Percentiles rank a stretch among this genome's conserved stretches.
These are phyloP conservation scores for Gymnopilus dilepis DNA, from an alignment of 768 basidiomycete genomes.

Conservation along the genomic window DNA sequence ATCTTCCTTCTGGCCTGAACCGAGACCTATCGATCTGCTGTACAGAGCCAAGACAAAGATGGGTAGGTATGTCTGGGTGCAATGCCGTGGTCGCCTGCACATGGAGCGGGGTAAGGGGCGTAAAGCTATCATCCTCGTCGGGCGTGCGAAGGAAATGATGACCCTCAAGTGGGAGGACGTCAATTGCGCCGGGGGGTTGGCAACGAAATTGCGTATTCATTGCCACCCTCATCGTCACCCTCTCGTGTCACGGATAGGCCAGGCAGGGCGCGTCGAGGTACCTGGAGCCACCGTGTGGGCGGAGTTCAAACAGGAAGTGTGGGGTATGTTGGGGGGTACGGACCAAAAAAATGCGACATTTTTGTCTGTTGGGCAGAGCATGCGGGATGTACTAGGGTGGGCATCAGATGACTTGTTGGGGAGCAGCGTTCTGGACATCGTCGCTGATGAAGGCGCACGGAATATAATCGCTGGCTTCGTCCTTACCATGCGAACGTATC, in stretches of 20 bases:
- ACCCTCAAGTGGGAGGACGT: constrained; percentile 65
- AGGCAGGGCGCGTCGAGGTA: background rate
- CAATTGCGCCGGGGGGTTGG: constrained; percentile 53
- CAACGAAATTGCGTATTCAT: constrained; percentile 20
- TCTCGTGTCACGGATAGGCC: constrained; percentile 5
- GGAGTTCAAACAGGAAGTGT: constrained; percentile 45
- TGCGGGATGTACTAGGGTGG: constrained; percentile 73
- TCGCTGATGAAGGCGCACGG: constrained; percentile 28
- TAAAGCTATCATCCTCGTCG: constrained; percentile 92
- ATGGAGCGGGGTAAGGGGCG: constrained; percentile 93
- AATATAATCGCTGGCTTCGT: constrained; percentile 33
- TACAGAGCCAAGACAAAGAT: constrained; percentile 80
- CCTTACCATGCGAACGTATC: constrained; percentile 20
- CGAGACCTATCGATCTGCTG: constrained; percentile 78
- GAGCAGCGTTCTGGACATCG: constrained; percentile 44
- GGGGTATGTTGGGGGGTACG: constrained; percentile 54
- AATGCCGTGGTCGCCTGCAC: constrained; percentile 84
- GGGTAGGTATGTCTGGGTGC: constrained; percentile 83
- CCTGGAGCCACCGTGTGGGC: constrained; percentile 6
- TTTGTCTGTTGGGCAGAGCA: constrained; percentile 53
- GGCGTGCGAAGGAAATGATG: constrained; percentile 73
- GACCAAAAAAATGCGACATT: constrained; percentile 45
- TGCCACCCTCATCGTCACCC: too few species aligned
- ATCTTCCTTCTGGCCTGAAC: constrained; percentile 25
- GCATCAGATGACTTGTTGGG: constrained; percentile 58